Base-by-base conservation (phyloP, 2,329 filamentous ascomycete genomes). In the Septoria linicola region DNA sequence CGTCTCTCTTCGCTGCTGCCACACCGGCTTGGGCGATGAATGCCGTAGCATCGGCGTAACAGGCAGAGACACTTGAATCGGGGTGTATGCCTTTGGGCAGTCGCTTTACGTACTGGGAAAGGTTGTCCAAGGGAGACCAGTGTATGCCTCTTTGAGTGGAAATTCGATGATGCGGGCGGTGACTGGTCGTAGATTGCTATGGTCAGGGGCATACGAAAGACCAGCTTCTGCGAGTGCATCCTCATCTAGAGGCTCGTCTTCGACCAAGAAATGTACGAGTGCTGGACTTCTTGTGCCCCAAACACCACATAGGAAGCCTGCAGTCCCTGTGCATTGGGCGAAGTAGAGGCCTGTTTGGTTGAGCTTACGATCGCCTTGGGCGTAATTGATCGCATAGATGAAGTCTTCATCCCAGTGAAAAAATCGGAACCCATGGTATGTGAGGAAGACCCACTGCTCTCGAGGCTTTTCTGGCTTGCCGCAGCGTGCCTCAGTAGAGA, bases 101-200 rank as follows among this genome's bases (percentile, higher is more conserved):
- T n/a, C n/a, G n/a, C n/a, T n/a, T n/a, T n/a, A n/a, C n/a, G n/a
- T n/a, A n/a, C 25, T 34, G 8, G 57, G 49, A 34, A 59, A 58
- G 1, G 39, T 45, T n/a, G n/a, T 49, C 16, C 14, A 32, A 10
- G 54, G 39, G 6, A 58, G 36, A 39, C 53, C 55, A 6, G 53
- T 51, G 17, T 58, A 58, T 17, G 44, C 44, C 4, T 49, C 48
- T 35, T 52, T 30, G 8, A 58, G 54, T 4, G 55, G 57, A 4
- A 59, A 56, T 13, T 58, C 55, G 19, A 59, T 58, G 37, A 59
- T 54, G 7, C 55, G 50, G 3, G 44, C 57, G 8, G 53, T 58
- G 2, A 58, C 55, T 20, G 42, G 52, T 13, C 44, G 50, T 10
- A 58, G 41, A 32, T 37, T 16, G 4, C 34, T 27, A 30, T 31